Base-by-base conservation (phyloP, 129 eudicot genomes). In the Logfia minima region DNA sequence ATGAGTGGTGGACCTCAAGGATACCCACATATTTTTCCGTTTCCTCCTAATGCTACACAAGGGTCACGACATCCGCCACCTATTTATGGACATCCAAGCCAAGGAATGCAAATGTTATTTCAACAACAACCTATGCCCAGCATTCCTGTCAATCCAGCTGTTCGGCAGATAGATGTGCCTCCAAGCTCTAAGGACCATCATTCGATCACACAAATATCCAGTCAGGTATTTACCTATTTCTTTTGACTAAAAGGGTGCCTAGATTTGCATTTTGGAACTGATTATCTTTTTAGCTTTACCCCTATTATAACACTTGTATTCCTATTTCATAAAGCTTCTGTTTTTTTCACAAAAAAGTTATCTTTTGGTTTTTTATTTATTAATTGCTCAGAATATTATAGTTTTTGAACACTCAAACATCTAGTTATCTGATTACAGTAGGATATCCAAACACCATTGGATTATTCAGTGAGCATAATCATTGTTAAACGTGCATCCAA, bases 1-100 rank as follows among this genome's bases (percentile, higher is more conserved):
- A 85, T 87, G 89, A 68, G 84, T 87, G 91, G 74, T 80, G 53
- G 96, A 87, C 56, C 78, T 89, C 92, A 89, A 78, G 77, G 88
- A 66, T 79, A 68, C 61, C 86, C 90, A 1, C 77, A 83, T 66
- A 87, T 81, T 85, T 81, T 68, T 75, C 87, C 85, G 3, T 80
- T 84, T 59, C 74, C 88, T 19, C 82, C 86, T 16, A 55, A 14
- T 31, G 24, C 70, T 32, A 62, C 90, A 80, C 93, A 85, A 77
- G 88, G 83, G 60, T 65, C 76, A 37, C 85, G 81, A 66, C 88
- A 84, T 58, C 58, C 71, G 10, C 77, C 78, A 11, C 79, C 83
- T 72, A 62, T 79, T 72, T 32, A 94, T 6, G 87, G 83, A 9
- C 74, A 79, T 60, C 67, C 72, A 56, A 83, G 77, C 29, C 92